These are phyloP conservation scores for Ramaria sp. DNA, from an alignment of 768 basidiomycete species.

Conservation along the genomic window DNA sequence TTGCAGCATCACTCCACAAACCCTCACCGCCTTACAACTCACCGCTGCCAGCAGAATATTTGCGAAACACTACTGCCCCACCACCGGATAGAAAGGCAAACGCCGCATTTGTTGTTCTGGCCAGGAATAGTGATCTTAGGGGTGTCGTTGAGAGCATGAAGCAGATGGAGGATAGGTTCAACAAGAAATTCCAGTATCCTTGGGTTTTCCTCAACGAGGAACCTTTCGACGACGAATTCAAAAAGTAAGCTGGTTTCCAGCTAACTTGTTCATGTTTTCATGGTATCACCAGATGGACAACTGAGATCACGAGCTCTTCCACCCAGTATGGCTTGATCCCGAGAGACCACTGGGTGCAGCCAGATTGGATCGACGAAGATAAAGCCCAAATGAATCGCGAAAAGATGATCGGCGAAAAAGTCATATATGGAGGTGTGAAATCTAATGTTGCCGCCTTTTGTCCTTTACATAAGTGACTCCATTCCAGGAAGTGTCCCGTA, in stretches of 20 bases:
- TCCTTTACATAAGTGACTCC: neutral
- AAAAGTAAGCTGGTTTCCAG: slow-evolving; percentile 27
- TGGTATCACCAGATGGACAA: slow-evolving; percentile 20
- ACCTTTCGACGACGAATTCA: slow-evolving; percentile 65
- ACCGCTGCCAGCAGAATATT: slow-evolving; percentile 52
- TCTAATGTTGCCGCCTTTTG: slow-evolving; percentile 1
- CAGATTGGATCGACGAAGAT: slow-evolving; percentile 51
- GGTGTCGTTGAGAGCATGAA: slow-evolving; percentile 56
- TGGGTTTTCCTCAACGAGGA: slow-evolving; percentile 84
- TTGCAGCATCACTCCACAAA: slow-evolving; percentile 24
- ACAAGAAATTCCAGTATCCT: slow-evolving; percentile 57
- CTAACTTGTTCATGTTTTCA: neutral
- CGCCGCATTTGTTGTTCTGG: slow-evolving; percentile 70
- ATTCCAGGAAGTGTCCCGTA: slow-evolving; percentile 63
- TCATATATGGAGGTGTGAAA: slow-evolving; percentile 40
- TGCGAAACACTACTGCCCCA: slow-evolving; percentile 24
- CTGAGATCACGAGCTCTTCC: slow-evolving; percentile 35
- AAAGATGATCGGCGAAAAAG: slow-evolving; percentile 48
- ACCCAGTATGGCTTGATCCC: slow-evolving; percentile 35
- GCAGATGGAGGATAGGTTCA: slow-evolving; percentile 57
- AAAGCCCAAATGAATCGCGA: slow-evolving; percentile 46
- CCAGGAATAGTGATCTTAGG: slow-evolving; percentile 49
- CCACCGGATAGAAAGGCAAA: slow-evolving; percentile 57
- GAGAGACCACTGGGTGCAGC: slow-evolving; percentile 43
- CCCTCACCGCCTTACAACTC: slow-evolving; percentile 37